Conservation (phyloP, 495 filamentous ascomycete genomes). For the Parmelia sp. region DNA sequence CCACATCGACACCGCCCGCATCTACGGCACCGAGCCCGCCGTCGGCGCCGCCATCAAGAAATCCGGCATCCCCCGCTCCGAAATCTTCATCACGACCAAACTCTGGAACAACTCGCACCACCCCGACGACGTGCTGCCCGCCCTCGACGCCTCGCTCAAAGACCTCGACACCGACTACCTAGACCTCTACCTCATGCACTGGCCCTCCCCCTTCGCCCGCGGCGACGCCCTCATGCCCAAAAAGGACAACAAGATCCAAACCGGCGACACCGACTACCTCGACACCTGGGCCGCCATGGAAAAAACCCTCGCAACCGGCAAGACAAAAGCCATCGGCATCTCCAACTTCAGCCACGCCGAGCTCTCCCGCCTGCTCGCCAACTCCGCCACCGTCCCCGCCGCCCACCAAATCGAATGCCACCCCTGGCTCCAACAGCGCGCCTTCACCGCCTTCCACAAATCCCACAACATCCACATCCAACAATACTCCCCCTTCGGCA, state of each 20-base stretch:
- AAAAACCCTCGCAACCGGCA: conserved; percentile 47
- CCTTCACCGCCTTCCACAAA: conserved; percentile 47
- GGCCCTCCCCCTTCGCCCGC: conserved; percentile 47
- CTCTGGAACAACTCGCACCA: conserved; percentile 65
- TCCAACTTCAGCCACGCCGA: conserved; percentile 69
- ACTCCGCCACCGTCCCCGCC: conserved; percentile 53
- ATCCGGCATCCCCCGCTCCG: conserved; percentile 48
- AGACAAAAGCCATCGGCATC: conserved; percentile 62
- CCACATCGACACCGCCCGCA: conserved; percentile 54
- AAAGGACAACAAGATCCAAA: conserved; percentile 39
- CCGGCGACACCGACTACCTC: conserved; percentile 43
- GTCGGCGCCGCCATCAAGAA: conserved; percentile 54
- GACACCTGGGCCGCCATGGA: conserved; percentile 65
- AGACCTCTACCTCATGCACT: conserved; percentile 68
- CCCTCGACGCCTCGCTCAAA: conserved; percentile 54
- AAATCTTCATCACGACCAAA: conserved; percentile 66
- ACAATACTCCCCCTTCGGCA: conserved; percentile 64
- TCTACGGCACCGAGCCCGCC: conserved; percentile 45
- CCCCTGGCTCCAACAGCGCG: conserved; percentile 52
- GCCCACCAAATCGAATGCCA: conserved; percentile 61
- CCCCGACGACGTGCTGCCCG: conserved; percentile 51
- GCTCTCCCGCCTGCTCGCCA: conserved; percentile 58
- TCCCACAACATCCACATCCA: conserved; percentile 52
- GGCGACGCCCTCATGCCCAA: conserved; percentile 35
- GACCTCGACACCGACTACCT: conserved; percentile 60